phyloP scores from a whole-genome alignment of 108 stramenopile species.

The Seminavis robusta region DNA sequence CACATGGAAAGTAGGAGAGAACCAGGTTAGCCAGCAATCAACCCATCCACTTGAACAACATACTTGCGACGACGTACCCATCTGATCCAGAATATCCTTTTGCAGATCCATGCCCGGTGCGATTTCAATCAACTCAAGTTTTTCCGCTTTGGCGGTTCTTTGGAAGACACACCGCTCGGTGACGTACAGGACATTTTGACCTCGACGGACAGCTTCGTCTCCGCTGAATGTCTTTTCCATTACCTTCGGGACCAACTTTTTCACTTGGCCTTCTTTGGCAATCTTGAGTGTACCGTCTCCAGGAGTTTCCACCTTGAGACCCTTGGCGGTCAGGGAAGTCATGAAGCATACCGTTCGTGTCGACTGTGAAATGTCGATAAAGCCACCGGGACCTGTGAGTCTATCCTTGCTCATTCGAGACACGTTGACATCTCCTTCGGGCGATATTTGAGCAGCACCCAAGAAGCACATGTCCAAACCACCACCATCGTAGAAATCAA shows the following conservation, averaged over 20 bases:
- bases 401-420: slow-evolving; percentile 52
- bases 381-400: slow-evolving; percentile 80
- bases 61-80: too few species aligned
- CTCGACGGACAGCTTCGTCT: slow-evolving; percentile 61
- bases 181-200: slow-evolving; percentile 72
- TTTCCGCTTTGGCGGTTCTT: slow-evolving; percentile 44
- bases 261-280: slow-evolving; percentile 53
- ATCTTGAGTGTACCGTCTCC: slow-evolving; percentile 55
- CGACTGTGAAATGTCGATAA: slow-evolving; percentile 76
- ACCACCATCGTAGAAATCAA: slow-evolving; percentile 77
- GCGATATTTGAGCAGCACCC: slow-evolving; percentile 64
- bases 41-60: too few species aligned
- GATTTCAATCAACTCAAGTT: slow-evolving; percentile 74
- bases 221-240: slow-evolving; percentile 72
- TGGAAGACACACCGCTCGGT: slow-evolving; percentile 81
- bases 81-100: slow-evolving; percentile 71
- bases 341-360: slow-evolving; percentile 60
- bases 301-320: slow-evolving; percentile 42
- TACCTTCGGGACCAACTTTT: slow-evolving; percentile 68
- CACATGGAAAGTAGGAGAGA: too few species aligned
- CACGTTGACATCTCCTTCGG: slow-evolving; percentile 79
- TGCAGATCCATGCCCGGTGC: slow-evolving; percentile 81
- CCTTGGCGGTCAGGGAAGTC: slow-evolving; percentile 66
- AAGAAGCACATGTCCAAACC: slow-evolving; percentile 63
- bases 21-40: too few species aligned